phyloP scores from a whole-genome alignment of 306 rosid species.

The Bauhinia variegata region DNA sequence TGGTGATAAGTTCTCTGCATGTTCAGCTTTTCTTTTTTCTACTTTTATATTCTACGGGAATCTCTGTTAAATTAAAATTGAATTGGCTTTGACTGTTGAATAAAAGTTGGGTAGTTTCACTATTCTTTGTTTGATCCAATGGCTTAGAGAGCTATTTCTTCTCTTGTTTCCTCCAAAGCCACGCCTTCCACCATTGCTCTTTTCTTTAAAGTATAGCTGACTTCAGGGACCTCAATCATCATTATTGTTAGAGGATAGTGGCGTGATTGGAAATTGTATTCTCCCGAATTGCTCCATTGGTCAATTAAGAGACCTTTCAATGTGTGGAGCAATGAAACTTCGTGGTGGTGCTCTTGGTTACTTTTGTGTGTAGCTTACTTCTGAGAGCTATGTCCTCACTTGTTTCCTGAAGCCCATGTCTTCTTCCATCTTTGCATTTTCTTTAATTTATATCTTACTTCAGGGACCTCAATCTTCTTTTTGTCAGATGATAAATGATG shows the following conservation, averaged over 20 bases:
- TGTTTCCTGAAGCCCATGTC: too few relatives aligned
- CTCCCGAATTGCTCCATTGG: neutral
- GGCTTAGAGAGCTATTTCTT: neutral
- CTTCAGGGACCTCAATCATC: neutral
- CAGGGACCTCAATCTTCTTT: too few relatives aligned
- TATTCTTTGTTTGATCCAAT: neutral
- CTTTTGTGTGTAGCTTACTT: too few relatives aligned
- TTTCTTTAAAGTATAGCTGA: neutral
- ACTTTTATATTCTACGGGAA: neutral
- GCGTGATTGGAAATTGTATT: neutral
- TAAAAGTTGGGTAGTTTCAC: neutral
- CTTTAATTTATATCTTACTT: too few relatives aligned
- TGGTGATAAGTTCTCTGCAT: neutral
- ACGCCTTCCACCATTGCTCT: neutral
- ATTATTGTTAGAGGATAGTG: neutral
- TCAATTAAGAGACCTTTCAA: too few relatives aligned
- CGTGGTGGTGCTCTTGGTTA: neutral
- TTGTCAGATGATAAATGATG: too few relatives aligned
- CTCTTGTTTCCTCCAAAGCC: neutral
- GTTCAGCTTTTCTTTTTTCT: neutral
- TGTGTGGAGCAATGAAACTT: too few relatives aligned
- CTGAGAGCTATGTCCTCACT: too few relatives aligned
- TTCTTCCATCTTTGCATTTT: too few relatives aligned
- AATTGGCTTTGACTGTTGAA: neutral
- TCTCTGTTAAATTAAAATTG: constrained; percentile 16